A percentile compares a stretch with the other conserved stretches of the same genome.
These are phyloP conservation scores for Penicillium silybi DNA, from an alignment of 495 filamentous ascomycete species.

Conservation along the genomic window DNA sequence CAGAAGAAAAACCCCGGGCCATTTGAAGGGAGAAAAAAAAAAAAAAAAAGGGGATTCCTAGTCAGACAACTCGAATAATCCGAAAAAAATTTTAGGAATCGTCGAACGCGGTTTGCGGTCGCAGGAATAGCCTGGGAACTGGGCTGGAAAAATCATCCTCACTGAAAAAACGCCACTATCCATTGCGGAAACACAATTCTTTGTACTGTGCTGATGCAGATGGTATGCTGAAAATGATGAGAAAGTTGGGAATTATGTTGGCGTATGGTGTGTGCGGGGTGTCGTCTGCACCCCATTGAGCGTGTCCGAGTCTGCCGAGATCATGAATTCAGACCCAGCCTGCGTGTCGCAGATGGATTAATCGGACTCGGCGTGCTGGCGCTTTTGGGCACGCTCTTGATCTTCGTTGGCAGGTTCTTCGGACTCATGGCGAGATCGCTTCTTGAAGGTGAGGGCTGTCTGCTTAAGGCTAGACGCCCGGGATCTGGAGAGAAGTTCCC, in stretches of 20 bases:
- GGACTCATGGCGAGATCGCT: slow-evolving; percentile 11
- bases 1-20: background rate
- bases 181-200: background rate
- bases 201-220: background rate
- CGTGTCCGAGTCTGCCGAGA: background rate
- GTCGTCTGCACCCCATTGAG: background rate
- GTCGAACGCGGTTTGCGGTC: background rate
- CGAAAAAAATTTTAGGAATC: background rate
- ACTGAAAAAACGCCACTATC: background rate
- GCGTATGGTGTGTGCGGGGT: background rate
- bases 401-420: background rate
- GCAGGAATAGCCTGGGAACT: background rate
- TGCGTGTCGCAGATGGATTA: background rate
- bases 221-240: background rate
- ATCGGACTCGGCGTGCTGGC: slow-evolving; percentile 9
- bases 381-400: slow-evolving; percentile 13
- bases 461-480: background rate
- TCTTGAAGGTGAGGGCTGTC: background rate
- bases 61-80: background rate
- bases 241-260: background rate
- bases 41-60: background rate
- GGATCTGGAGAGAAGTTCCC: background rate
- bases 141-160: background rate
- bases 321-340: background rate
- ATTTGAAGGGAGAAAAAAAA: background rate